A percentile compares a stretch with the other conserved stretches of the same genome.
These are phyloP conservation scores for Pythium myriotylum DNA, from an alignment of 352 stramenopile genomes.

Conservation along the genomic window DNA sequence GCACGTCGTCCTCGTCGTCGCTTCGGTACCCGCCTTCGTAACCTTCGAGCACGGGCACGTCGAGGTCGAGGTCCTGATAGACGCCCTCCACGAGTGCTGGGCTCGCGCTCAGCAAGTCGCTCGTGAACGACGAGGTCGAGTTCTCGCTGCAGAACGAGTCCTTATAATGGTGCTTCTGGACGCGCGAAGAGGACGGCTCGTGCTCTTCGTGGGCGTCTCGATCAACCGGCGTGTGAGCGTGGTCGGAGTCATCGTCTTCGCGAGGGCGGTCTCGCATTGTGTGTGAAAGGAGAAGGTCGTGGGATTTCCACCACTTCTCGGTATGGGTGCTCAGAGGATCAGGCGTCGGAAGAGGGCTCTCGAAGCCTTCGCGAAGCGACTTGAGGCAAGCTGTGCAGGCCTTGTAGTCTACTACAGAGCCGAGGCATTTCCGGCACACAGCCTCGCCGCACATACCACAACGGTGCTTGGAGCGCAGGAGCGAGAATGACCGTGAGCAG, in stretches of 20 bases:
- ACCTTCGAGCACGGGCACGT: background rate
- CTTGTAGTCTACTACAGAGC: background rate
- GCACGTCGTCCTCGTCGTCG: background rate
- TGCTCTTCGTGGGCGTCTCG: background rate
- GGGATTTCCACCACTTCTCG: too few species aligned
- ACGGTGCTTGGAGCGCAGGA: background rate
- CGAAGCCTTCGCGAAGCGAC: background rate
- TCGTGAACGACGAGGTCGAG: constrained; percentile 1
- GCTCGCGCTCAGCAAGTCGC: background rate
- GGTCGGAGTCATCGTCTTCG: too few species aligned
- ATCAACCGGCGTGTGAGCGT: background rate
- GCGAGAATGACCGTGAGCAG: background rate
- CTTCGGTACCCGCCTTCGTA: background rate
- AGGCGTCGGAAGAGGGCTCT: background rate
- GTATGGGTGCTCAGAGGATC: background rate
- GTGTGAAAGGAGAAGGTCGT: too few species aligned
- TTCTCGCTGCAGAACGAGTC: background rate
- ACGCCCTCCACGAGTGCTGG: background rate
- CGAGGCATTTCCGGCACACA: background rate
- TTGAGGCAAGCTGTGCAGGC: background rate
- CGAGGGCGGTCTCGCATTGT: too few species aligned
- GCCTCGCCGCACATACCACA: background rate
- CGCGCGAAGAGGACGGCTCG: too few species aligned
- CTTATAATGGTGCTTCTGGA: background rate
- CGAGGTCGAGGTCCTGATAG: background rate